These are phyloP conservation scores for Cladosporium velox DNA, from an alignment of 2,329 filamentous ascomycete species.

Conservation along the genomic window DNA sequence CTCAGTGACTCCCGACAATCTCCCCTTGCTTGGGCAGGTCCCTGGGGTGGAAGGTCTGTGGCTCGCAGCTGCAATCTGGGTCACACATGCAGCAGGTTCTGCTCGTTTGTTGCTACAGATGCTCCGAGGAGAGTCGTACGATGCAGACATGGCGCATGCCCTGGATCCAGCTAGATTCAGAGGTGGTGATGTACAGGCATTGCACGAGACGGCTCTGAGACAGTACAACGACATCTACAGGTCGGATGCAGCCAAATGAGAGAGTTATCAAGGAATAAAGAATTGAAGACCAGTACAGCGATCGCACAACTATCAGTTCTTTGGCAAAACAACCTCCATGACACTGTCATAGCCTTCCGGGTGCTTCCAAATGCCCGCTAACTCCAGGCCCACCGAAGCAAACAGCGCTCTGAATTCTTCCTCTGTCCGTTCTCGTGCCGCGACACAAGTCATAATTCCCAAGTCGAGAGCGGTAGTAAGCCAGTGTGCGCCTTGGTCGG, in stretches of 20 bases:
- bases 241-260: background rate
- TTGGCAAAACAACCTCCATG: background rate
- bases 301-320: background rate
- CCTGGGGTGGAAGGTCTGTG: constrained; percentile 32
- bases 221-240: constrained; percentile 1
- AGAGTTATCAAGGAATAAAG: background rate
- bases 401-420: constrained; percentile 1
- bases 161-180: background rate
- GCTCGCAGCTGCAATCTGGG: constrained; percentile 40
- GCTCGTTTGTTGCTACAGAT: constrained; percentile 32
- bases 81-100: constrained; percentile 40
- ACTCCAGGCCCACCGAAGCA: background rate
- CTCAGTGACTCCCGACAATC: constrained; percentile 40
- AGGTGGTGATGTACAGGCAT: background rate
- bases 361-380: constrained; percentile 4
- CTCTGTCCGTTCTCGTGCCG: constrained; percentile 5
- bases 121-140: constrained; percentile 2
- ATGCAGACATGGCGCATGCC: background rate
- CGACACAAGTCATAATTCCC: background rate
- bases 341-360: constrained; percentile 10
- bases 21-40: constrained; percentile 36
- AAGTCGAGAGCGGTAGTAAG: background rate
- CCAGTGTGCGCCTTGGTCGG: constrained; percentile 20
- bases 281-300: background rate
- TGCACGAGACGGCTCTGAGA: background rate